Base-by-base conservation (phyloP, 768 basidiomycete species). In the Auriscalpium microsporum region DNA sequence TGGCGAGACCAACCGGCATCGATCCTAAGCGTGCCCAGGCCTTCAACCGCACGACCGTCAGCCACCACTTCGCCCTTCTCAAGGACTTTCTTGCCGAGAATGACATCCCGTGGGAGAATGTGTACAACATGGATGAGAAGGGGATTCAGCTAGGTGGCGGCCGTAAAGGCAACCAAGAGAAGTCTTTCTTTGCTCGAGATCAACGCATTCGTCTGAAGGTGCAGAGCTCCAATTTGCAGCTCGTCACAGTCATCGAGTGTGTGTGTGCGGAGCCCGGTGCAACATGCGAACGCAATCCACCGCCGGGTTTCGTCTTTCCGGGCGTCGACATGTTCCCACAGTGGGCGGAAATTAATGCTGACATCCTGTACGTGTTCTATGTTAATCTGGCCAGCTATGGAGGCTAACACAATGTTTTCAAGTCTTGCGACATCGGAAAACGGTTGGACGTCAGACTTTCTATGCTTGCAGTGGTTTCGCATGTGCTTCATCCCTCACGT, bases 21-120 rank as follows among this genome's bases (percentile, higher is more conserved):
- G 72, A 75, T 54, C 69, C 67, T 1, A 69, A 71, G 51, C 55
- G 66, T 33, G 70, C 65, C 3, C 54, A 65, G 44, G 64, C 64
- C 0, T 71, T 77, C 57, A 75, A 76, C 45, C 10, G 48, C 58
- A 45, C 56, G 0, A 56, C 50, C 2, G 61, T 62, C 4, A 8
- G 44, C 13, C 50, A 58, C 28, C n/a, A 17, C 40, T 42, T 42
- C 40, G 2, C 11, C 3, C 40, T 13, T 11, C 40, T 42, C 13
- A 55, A 60, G 49, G 37, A 57, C 8, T 35, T 50, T 0, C 46
- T 61, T 10, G 40, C 11, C 13, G n/a, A 42, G 40, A 19, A 21
- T 10, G 33, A 56, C 23, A 19, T 62, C 17, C 7, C 40, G 13
- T 42, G 40, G 40, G 13, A 17, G 40, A 42, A 42, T 42, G 40